Evolutionary conservation across 371 early-diverging fungal genomes (phyloP).

Genomic region (Haplosporangium sp.): DNA sequence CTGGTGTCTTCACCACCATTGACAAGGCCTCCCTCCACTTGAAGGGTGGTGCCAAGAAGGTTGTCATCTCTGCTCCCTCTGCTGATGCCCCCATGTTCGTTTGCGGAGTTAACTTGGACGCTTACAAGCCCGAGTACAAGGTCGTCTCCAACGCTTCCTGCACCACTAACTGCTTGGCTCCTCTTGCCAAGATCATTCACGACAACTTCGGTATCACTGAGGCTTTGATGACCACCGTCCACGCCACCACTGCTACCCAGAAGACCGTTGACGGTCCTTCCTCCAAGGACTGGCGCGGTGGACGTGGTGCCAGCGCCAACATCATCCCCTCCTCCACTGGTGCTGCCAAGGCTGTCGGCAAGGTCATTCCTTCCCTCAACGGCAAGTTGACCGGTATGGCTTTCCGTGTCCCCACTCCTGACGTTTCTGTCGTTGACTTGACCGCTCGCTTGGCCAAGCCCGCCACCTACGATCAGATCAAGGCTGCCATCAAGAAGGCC

Average conservation of each 20-base stretch:
- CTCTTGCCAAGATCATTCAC: conserved; percentile 98
- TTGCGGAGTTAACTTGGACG: conserved; percentile 94
- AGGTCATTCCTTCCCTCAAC: conserved; percentile 97
- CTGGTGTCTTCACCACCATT: conserved; percentile 96
- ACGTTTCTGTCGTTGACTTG: conserved; percentile 99
- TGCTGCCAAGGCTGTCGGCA: conserved; percentile 99
- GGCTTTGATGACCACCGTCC: conserved; percentile 97
- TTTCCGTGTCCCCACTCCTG: conserved; percentile 97
- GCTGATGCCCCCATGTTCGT: conserved; percentile 90
- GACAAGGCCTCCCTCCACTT: conserved; percentile 93
- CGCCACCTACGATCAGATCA: conserved; percentile 93
- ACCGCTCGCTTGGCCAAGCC: conserved; percentile 92
- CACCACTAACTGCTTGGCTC: conserved; percentile 99
- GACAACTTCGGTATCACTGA: conserved; percentile 93
- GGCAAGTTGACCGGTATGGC: conserved; percentile 99
- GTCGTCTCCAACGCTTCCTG: conserved; percentile 99
- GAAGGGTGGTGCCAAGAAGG: conserved; percentile 96
- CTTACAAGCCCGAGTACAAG: conserved; percentile 86
- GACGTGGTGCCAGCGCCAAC: conserved; percentile 97
- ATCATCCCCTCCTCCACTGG: conserved; percentile 99
- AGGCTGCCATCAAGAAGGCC: conserved; percentile 85
- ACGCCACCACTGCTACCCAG: conserved; percentile 99
- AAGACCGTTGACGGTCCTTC: conserved; percentile 99
- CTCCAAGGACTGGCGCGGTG: conserved; percentile 96
- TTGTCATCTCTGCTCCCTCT: conserved; percentile 99